Evolutionary conservation across 2,329 filamentous ascomycete species (phyloP), one percentile per base, ranked within the genome.

Genomic region (Colletotrichum nymphaeae): DNA sequence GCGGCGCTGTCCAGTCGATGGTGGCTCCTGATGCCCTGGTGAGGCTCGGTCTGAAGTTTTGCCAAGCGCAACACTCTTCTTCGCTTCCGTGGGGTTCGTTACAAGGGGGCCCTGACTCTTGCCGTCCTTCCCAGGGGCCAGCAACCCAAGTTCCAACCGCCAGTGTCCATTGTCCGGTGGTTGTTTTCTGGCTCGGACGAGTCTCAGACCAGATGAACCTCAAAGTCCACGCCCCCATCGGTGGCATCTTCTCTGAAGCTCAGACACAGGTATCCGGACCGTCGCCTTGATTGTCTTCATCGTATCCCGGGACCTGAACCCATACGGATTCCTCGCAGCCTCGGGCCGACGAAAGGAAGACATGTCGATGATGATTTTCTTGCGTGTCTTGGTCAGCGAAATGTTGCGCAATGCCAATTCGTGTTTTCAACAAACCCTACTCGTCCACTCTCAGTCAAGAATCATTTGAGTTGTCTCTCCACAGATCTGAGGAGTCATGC

Each of bases 121-220:
- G 37, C 14, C 37, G 37, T 8, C 37, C 19, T 19, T 42, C 14
- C 32, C n/a, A 19, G n/a, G n/a, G 49, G 49, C n/a, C 35, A 56
- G 35, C 11, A 35, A 35, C 56, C 52, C 24, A 55, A 42, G 37
- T 42, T 19, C 16, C 3, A 19, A 42, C 37, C 37, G 37, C 37
- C 37, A 42, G 37, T 19, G 16, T 19, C 37, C n/a, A 62, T 9
- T 24, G 4, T 62, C 5, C 37, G 37, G 37, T 30, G 26, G 37
- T 62, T 24, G 59, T 26, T 32, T n/a, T 30, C n/a, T 42, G 46
- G 60, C 60, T 53, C 67, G 67, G 70, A 65, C 70, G 70, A 73
- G 70, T 73, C 70, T 70, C 60, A 73, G 67, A 73, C 60, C 46
- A 73, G 67, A 73, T 37, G 66, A 73, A 70, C 70, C 32, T 52